A percentile compares a stretch with the other conserved stretches of the same genome.
phyloP scores from a whole-genome alignment of 2,329 filamentous ascomycete genomes.

The Fusarium tanahbumbuense region DNA sequence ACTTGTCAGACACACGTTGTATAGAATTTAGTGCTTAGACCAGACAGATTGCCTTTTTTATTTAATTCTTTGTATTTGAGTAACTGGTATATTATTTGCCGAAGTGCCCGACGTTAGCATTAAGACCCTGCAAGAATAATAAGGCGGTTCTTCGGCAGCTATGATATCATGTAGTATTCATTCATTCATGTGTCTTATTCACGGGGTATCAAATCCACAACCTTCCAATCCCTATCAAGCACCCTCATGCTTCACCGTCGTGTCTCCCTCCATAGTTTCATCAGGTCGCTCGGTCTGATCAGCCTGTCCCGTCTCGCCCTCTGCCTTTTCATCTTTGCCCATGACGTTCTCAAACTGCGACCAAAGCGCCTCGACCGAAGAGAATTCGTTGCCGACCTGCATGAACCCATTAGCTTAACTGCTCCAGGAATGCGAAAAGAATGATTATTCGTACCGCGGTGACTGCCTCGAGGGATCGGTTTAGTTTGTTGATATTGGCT shows the following conservation, averaged over 20 bases:
- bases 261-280: constrained; percentile 16
- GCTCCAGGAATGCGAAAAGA: fast-evolving
- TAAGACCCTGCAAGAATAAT: too few species aligned
- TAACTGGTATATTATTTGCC: too few species aligned
- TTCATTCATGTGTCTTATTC: constrained; percentile 6
- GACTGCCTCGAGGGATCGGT: constrained; percentile 90
- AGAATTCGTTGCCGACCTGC: constrained; percentile 93
- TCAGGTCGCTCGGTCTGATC: constrained; percentile 27
- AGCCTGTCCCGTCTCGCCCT: constrained; percentile 37
- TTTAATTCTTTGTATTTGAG: too few species aligned
- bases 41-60: too few species aligned
- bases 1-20: too few species aligned
- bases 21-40: too few species aligned
- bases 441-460: constrained; percentile 73
- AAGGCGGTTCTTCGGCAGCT: too few species aligned
- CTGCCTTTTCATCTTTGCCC: constrained; percentile 69
- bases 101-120: too few species aligned
- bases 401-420: not conserved
- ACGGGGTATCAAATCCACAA: constrained; percentile 35
- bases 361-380: constrained; percentile 96
- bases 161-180: constrained; percentile 1
- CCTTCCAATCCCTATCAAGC: constrained; percentile 11
- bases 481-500: constrained; percentile 95
- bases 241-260: constrained; percentile 29
- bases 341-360: constrained; percentile 97